Evolutionary conservation across 2,329 filamentous ascomycete genomes (phyloP).

Genomic region (Colletotrichum sansevieriae): DNA sequence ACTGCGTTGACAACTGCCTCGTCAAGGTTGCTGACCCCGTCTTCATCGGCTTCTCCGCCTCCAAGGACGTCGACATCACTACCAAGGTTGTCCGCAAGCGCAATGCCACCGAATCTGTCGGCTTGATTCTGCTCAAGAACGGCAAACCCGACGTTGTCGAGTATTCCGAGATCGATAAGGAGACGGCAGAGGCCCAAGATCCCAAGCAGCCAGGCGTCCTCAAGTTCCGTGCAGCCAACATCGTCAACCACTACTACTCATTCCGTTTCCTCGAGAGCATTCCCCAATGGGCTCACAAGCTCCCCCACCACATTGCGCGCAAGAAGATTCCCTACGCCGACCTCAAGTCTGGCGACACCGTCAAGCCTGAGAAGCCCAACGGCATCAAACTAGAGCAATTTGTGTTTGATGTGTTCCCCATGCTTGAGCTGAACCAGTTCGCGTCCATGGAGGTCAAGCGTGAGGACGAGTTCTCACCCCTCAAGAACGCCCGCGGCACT

Average conservation of each 20-base stretch:
- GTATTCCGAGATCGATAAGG: slow-evolving; percentile 95
- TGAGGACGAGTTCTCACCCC: slow-evolving; percentile 96
- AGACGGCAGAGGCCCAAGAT: slow-evolving; percentile 91
- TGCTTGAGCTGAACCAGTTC: slow-evolving; percentile 88
- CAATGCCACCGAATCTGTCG: slow-evolving; percentile 94
- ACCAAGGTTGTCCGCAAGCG: slow-evolving; percentile 99
- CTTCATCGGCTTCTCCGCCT: slow-evolving; percentile 93
- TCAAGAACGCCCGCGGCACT: slow-evolving; percentile 90
- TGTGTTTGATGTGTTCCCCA: slow-evolving; percentile 97
- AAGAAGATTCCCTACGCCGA: slow-evolving; percentile 98
- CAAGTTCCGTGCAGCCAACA: slow-evolving; percentile 98
- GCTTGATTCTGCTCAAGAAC: slow-evolving; percentile 94
- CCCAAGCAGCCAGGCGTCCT: slow-evolving; percentile 83
- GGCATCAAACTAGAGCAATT: slow-evolving; percentile 99
- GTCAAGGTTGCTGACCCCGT: slow-evolving; percentile 97
- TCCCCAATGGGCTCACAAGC: slow-evolving; percentile 84
- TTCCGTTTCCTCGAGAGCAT: slow-evolving; percentile 93
- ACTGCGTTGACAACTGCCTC: slow-evolving; percentile 99
- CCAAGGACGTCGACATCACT: slow-evolving; percentile 91
- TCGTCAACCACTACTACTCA: slow-evolving; percentile 99
- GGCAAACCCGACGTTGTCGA: slow-evolving; percentile 97
- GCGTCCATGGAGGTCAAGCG: slow-evolving; percentile 96
- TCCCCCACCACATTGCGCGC: slow-evolving; percentile 94
- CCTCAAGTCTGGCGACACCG: slow-evolving; percentile 78
- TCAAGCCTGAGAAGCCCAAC: slow-evolving; percentile 96